Evolutionary conservation across 2,329 filamentous ascomycete species (phyloP), one percentile per base, ranked within the genome.

Genomic region (Calonectria ilicicola): DNA sequence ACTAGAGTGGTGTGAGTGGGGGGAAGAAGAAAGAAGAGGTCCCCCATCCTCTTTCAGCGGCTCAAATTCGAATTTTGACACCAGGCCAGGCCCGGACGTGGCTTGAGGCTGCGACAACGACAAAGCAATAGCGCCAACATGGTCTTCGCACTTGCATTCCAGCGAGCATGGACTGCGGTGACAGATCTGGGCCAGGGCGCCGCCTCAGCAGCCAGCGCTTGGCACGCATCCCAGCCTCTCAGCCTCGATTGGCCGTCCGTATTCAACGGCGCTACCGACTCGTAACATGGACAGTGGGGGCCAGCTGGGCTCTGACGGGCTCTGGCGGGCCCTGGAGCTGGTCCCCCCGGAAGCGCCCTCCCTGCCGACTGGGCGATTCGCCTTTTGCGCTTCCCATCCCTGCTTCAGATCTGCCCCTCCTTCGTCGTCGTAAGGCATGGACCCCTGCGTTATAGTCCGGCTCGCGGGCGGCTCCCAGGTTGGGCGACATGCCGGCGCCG

Each of bases 151-250:
- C 53, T 58, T 58, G 53, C 53, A 58, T 32, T 58, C 38, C 29
- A 27, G 35, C 53, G 38, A 14, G n/a, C 21, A 14, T 21, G n/a
- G 29, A 29, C 19, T 23, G 26, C 67, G 14, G 67, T 51, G 58
- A 64, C 58, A 64, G 35, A 12, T 21, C 14, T 40, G 19, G 26
- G 38, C 56, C 7, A 5, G 3, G 32, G 32, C 32, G 32, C 32
- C 32, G 32, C 32, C 32, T 35, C 32, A 35, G 32, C 32, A 35
- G 32, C 32, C 26, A 29, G 56, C 44, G 66, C 40, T 26, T 69
- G 56, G 58, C 46, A 69, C 29, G 58, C 17, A 35, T 23, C 58
- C 62, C 68, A 70, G 35, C 62, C 62, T 65, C 62, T 35, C 62
- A 27, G 15, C 35, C 35, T 47, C 51, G 19, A 70, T 70, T 70